These are phyloP conservation scores for Cichorium intybus DNA, from an alignment of 140 eudicot species.

Conservation along the genomic window DNA sequence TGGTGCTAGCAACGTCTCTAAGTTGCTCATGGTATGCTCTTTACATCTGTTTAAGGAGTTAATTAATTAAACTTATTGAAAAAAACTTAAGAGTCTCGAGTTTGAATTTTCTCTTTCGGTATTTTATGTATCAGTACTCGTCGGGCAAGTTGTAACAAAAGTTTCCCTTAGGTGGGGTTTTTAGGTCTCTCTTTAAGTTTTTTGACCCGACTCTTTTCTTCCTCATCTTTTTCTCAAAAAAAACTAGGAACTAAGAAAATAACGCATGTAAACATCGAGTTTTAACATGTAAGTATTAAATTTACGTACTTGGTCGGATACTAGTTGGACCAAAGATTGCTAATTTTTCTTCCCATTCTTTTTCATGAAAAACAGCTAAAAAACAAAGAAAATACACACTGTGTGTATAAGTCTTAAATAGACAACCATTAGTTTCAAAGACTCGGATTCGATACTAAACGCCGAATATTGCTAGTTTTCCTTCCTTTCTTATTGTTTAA, in stretches of 20 bases:
- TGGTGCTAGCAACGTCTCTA: slow-evolving; percentile 91
- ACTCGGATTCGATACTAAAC: not conserved
- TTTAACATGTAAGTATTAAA: not conserved
- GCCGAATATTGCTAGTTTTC: not conserved
- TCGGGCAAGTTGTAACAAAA: no score
- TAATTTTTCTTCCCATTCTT: not conserved
- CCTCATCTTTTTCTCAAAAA: not conserved
- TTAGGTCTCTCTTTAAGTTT: not conserved
- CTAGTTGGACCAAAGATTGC: not conserved
- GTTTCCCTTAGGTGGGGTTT: not conserved
- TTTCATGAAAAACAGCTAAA: not conserved
- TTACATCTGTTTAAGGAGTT: not conserved
- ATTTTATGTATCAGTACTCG: not conserved
- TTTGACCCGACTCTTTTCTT: not conserved
- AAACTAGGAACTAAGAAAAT: not conserved
- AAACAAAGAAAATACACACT: not conserved
- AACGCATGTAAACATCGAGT: not conserved
- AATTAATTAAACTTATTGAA: not conserved
- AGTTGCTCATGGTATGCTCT: slow-evolving; percentile 65
- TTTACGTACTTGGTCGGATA: not conserved
- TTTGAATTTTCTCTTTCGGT: slow-evolving; percentile 8
- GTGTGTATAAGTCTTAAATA: not conserved
- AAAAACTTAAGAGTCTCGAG: not conserved
- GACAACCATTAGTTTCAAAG: not conserved
- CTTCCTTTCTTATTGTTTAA: not conserved